Evolutionary conservation across 2,329 filamentous ascomycete genomes (phyloP).

Genomic region (Boeremia lycopersici): DNA sequence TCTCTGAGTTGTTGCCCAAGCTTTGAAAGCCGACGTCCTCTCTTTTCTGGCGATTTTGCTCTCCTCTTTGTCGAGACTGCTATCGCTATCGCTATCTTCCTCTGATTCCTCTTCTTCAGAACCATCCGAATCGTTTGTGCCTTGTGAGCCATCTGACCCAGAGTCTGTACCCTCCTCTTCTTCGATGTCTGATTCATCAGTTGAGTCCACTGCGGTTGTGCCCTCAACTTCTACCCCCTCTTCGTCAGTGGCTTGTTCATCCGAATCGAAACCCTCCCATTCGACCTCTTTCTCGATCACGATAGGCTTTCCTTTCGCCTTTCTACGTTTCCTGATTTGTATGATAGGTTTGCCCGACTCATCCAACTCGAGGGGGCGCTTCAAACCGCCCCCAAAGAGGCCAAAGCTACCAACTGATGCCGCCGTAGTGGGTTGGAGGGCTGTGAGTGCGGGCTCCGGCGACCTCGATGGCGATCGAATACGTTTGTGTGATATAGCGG

Average conservation of each 20-base stretch:
- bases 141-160: constrained; percentile 18
- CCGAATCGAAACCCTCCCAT: constrained; percentile 68
- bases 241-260: constrained; percentile 37
- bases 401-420: constrained; percentile 18
- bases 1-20: constrained; percentile 86
- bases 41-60: constrained; percentile 50
- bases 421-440: constrained; percentile 4
- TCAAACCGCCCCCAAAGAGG: constrained; percentile 75
- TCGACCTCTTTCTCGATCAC: constrained; percentile 54
- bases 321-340: constrained; percentile 77
- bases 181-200: constrained; percentile 11
- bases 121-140: constrained; percentile 32
- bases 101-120: constrained; percentile 47
- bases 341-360: constrained; percentile 81
- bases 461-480: constrained; percentile 24
- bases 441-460: constrained; percentile 6
- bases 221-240: constrained; percentile 22
- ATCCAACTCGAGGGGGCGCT: constrained; percentile 81
- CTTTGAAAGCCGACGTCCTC: constrained; percentile 78
- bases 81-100: constrained; percentile 41
- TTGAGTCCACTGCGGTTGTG: not conserved
- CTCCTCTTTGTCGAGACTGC: constrained; percentile 42
- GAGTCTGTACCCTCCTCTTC: constrained; percentile 10
- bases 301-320: constrained; percentile 52
- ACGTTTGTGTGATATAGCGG: constrained; percentile 18